These are phyloP conservation scores for Noccaea caerulescens DNA, from an alignment of 345 rosid genomes.

Conservation along the genomic window DNA sequence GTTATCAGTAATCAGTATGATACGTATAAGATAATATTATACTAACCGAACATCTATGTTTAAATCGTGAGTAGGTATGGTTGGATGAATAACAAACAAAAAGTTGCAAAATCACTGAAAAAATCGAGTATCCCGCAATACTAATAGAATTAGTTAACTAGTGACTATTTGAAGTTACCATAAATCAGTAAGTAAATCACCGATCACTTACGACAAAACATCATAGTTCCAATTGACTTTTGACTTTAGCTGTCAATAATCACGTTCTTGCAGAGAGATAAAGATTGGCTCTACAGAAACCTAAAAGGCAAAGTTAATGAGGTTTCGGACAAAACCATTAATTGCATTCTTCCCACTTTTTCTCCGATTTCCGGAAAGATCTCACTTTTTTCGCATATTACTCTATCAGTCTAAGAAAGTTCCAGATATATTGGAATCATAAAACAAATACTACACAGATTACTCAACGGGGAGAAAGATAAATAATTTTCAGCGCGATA, in stretches of 20 bases:
- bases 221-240: constrained; percentile 31
- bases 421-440: constrained; percentile 36
- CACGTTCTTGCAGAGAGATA: constrained; percentile 31
- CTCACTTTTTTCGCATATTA: constrained; percentile 3
- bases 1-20: too few species aligned
- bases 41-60: not conserved
- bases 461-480: too few species aligned
- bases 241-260: constrained; percentile 33
- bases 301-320: constrained; percentile 41
- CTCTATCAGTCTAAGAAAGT: constrained; percentile 31
- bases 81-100: not conserved
- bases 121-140: not conserved
- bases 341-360: constrained; percentile 22
- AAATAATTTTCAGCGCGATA: not conserved
- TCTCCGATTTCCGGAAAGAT: constrained; percentile 6
- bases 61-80: not conserved
- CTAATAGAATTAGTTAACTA: constrained; percentile 1
- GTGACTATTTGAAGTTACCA: not conserved
- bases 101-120: not conserved
- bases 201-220: constrained; percentile 28
- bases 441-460: not conserved
- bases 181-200: constrained; percentile 8
- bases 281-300: constrained; percentile 42
- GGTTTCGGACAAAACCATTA: constrained; percentile 36
- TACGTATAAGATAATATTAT: not conserved